Evolutionary conservation across 441 rosid genomes (phyloP), one percentile per base, ranked within the genome.

Genomic region (Sinapis alba): DNA sequence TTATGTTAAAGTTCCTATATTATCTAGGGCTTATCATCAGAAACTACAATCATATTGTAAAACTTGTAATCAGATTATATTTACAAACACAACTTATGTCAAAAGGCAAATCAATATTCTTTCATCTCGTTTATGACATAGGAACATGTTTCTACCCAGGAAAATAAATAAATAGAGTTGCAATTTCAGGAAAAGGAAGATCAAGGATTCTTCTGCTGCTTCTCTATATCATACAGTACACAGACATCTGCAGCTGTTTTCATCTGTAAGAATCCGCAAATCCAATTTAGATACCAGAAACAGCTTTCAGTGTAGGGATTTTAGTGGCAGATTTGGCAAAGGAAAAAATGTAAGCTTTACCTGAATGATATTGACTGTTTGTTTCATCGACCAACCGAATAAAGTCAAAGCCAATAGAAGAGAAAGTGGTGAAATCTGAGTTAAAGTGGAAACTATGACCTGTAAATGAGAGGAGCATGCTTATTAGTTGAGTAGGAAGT

Each of bases 161-260:
- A 50, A 16, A 50, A 7, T 16, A 47, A 16, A 41, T 36, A 41
- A 41, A 7, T 50, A 50, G 56, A 30, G 65, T 64, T 57, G 19
- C 60, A 63, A 36, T 62, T 64, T 57, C 9, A 63, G 38, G n/a
- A 6, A 56, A 27, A 43, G 58, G 16, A 47, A 47, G 24, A 71
- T 72, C 68, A 90, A 27, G 80, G 79, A 73, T 81, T 84, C 78
- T 51, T 51, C 58, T 80, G 91, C 83, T 90, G 91, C 81, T 81
- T 91, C 80, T 87, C 87, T 60, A 86, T 87, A 78, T 93, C 99
- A 68, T 86, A 81, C 69, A 91, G 88, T 74, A 93, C 97, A 71
- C 98, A 93, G 7, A 83, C 72, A 34, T 94, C 99, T 3, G 99
- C 97, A 6, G 99, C 99, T 0, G 98, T 93, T 89, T 93, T 95